A percentile compares a stretch with the other conserved stretches of the same genome.
Conservation (phyloP, 176 grass and related monocot species). For the Musa acuminata region DNA sequence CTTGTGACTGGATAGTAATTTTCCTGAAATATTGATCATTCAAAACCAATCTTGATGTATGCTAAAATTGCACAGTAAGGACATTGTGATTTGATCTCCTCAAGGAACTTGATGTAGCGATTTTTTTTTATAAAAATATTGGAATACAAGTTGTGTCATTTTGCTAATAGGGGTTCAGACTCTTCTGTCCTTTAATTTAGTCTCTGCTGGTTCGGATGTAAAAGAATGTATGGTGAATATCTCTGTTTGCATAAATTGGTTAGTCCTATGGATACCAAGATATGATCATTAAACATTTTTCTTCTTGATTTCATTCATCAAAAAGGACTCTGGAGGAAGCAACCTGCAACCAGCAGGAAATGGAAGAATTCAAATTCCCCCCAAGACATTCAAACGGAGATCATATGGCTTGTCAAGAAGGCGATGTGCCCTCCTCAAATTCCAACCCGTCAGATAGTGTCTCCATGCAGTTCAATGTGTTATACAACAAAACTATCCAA, state of each 20-base stretch:
- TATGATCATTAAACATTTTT: not conserved
- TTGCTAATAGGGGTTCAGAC: not conserved
- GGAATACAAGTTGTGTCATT: too few species aligned
- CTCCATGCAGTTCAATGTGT: slow-evolving; percentile 44
- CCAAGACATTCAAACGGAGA: slow-evolving; percentile 33
- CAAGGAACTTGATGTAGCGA: too few species aligned
- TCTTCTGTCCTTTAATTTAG: not conserved
- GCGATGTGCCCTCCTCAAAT: slow-evolving; percentile 37
- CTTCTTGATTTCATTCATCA: not conserved
- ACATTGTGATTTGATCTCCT: too few species aligned
- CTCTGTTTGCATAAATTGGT: not conserved
- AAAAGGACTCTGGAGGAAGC: slow-evolving; percentile 43
- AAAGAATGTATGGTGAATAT: not conserved
- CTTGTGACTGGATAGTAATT: too few species aligned
- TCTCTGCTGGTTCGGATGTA: not conserved
- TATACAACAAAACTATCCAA: slow-evolving; percentile 45
- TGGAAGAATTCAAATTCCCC: slow-evolving; percentile 34
- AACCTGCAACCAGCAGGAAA: slow-evolving; percentile 28
- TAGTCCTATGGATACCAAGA: not conserved
- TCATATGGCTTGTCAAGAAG: slow-evolving; percentile 34
- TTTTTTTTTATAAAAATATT: too few species aligned
- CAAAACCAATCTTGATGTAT: too few species aligned
- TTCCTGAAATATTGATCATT: too few species aligned
- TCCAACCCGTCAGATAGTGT: slow-evolving; percentile 38
- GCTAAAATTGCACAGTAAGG: too few species aligned